Evolutionary conservation across 2,329 filamentous ascomycete species (phyloP).

Genomic region (Tolypocladium sp.): DNA sequence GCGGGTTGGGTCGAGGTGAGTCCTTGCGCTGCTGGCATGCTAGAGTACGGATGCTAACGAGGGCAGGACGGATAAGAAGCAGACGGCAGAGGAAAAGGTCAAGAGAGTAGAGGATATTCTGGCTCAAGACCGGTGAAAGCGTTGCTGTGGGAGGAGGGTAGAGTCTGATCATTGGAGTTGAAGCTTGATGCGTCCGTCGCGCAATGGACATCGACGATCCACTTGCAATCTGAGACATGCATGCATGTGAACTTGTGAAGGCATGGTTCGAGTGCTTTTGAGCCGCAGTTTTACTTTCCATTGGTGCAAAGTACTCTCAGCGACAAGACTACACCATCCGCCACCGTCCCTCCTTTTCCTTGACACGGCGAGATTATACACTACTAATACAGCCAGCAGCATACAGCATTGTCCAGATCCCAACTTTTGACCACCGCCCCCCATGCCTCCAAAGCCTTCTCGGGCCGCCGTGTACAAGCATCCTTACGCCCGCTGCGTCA

Average conservation of each 20-base stretch:
- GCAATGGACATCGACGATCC: not conserved
- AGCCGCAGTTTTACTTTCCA: not conserved
- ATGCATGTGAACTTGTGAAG: not conserved
- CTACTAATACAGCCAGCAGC: not conserved
- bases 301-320: not conserved
- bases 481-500: constrained; percentile 40
- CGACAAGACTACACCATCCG: not conserved
- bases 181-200: too few species aligned
- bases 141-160: not conserved
- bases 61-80: constrained; percentile 73
- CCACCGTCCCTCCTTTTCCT: not conserved
- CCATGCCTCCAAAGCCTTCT: not conserved
- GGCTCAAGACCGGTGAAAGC: constrained; percentile 10
- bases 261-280: not conserved
- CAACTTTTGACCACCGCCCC: too few species aligned
- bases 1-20: constrained; percentile 68
- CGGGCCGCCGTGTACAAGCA: not conserved
- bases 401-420: not conserved
- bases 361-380: not conserved
- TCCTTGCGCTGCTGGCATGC: constrained; percentile 5
- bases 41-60: not conserved
- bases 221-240: not conserved
- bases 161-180: not conserved
- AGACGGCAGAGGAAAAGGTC: constrained; percentile 75
- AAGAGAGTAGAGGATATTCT: constrained; percentile 46